Percentiles rank a stretch among this genome's conserved stretches.
phyloP scores from a whole-genome alignment of 768 basidiomycete genomes.

The Tulasnella sp. region DNA sequence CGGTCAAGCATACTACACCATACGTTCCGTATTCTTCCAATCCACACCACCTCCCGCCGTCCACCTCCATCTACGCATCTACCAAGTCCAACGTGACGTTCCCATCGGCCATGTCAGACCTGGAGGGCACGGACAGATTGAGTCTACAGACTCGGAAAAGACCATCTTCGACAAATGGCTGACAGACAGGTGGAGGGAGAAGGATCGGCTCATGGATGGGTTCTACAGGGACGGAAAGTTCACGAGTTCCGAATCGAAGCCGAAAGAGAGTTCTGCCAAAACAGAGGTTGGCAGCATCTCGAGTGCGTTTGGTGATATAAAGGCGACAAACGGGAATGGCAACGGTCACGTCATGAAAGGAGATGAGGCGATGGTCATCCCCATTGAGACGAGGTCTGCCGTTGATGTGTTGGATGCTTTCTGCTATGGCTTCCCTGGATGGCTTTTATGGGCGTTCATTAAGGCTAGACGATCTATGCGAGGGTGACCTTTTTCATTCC shows the following conservation, averaged over 20 bases:
- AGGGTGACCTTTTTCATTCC: too few relatives aligned
- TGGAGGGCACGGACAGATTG: slow-evolving; percentile 25
- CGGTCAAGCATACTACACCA: slow-evolving; percentile 81
- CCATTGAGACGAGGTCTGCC: too few relatives aligned
- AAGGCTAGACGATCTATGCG: too few relatives aligned
- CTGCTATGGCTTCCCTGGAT: too few relatives aligned
- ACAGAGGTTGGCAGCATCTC: too few relatives aligned
- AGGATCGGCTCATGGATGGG: slow-evolving; percentile 65
- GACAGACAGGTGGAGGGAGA: slow-evolving; percentile 66
- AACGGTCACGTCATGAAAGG: too few relatives aligned
- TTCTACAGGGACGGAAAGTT: slow-evolving; percentile 43
- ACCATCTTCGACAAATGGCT: slow-evolving; percentile 75
- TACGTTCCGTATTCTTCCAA: slow-evolving; percentile 78
- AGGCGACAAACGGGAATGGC: too few relatives aligned
- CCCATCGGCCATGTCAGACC: slow-evolving; percentile 44
- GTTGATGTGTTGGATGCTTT: too few relatives aligned
- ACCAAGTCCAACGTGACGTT: slow-evolving; percentile 52
- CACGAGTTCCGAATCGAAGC: slow-evolving; percentile 20
- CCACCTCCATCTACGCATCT: slow-evolving; percentile 78
- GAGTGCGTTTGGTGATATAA: too few relatives aligned
- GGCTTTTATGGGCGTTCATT: too few relatives aligned
- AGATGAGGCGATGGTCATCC: too few relatives aligned
- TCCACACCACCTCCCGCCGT: slow-evolving; percentile 73
- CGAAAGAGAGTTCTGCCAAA: slow-evolving; percentile 27
- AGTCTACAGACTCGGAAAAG: slow-evolving; percentile 46